Evolutionary conservation across 2,329 filamentous ascomycete species (phyloP), one percentile per base, ranked within the genome.

Genomic region (Eutypella sp.): DNA sequence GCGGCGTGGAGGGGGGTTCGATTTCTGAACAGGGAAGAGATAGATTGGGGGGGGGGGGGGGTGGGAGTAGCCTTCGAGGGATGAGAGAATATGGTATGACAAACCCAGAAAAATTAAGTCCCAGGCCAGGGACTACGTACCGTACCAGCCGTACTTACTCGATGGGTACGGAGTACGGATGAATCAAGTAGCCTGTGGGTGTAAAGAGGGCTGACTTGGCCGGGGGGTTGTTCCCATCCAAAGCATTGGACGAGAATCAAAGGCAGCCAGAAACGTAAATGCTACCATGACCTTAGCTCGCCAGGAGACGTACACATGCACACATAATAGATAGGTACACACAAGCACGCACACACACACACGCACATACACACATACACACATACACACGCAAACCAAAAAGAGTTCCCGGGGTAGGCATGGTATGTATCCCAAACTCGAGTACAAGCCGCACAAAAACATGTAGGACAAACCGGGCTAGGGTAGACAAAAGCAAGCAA

Each of bases 21-120:
- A 33, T 33, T 54, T 49, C 48, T 49, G 43, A 52, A 49, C 36
- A 38, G 8, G 24, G 39, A 44, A 38, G 47, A 54, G 50, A 57
- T 57, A 56, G 53, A 44, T 59, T 53, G 57, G 57, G 56, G 61
- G 56, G 55, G 52, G 53, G 49, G 47, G 54, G 55, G 61, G 56
- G 55, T 54, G 55, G 48, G 53, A 51, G 51, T 53, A 57, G 57
- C 57, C 50, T 45, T 60, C 51, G 57, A 60, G 51, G 56, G 54
- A 57, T 60, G 56, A 53, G n/a, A n/a, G 47, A 58, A 39, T 57
- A 57, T 59, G 58, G 56, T 63, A 63, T 60, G 61, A 61, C 61
- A 62, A 51, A 55, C 55, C 55, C 53, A 52, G 53, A 47, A 57
- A 38, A n/a, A n/a, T n/a, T n/a, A n/a, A 19, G 34, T 37, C 34